Evolutionary conservation across 2,329 filamentous ascomycete species (phyloP).

Genomic region (Eutypella sp.): DNA sequence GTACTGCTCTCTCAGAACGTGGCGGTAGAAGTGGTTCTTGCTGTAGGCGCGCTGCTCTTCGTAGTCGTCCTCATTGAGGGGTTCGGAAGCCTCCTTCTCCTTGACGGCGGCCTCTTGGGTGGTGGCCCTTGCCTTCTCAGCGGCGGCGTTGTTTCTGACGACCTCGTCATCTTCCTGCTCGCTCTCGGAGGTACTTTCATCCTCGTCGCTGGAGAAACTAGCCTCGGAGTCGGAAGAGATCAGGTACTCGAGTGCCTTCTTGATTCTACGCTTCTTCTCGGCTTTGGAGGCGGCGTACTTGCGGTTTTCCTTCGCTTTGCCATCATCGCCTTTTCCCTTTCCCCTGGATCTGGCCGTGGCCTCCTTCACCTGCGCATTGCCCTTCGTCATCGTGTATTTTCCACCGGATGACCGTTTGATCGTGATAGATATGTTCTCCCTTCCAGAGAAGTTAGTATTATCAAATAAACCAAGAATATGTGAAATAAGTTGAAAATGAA

Average conservation of each 20-base stretch:
- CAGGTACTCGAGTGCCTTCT: neutral
- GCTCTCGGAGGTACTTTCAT: neutral
- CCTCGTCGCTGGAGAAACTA: neutral
- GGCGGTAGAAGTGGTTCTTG: conserved; percentile 12
- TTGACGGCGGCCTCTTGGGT: too few relatives aligned
- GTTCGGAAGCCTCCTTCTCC: neutral
- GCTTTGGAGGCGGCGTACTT: too few relatives aligned
- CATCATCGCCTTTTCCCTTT: neutral
- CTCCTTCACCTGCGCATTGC: neutral
- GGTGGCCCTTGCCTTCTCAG: too few relatives aligned
- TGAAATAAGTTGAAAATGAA: too few relatives aligned
- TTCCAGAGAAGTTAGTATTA: too few relatives aligned
- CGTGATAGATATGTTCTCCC: too few relatives aligned
- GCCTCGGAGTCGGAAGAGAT: neutral
- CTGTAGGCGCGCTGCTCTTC: conserved; percentile 6
- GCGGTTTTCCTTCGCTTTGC: neutral
- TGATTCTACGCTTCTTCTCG: neutral
- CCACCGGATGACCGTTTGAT: too few relatives aligned
- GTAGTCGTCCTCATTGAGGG: neutral
- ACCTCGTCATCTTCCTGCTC: neutral
- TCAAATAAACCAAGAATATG: too few relatives aligned
- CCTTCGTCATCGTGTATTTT: neutral
- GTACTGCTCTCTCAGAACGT: conserved; percentile 8
- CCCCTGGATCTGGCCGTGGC: neutral
- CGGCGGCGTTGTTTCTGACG: neutral